Percentiles rank a stretch among this genome's conserved stretches.
Conservation (phyloP, 2,329 filamentous ascomycete genomes). For the Teratosphaeria nubilosa region DNA sequence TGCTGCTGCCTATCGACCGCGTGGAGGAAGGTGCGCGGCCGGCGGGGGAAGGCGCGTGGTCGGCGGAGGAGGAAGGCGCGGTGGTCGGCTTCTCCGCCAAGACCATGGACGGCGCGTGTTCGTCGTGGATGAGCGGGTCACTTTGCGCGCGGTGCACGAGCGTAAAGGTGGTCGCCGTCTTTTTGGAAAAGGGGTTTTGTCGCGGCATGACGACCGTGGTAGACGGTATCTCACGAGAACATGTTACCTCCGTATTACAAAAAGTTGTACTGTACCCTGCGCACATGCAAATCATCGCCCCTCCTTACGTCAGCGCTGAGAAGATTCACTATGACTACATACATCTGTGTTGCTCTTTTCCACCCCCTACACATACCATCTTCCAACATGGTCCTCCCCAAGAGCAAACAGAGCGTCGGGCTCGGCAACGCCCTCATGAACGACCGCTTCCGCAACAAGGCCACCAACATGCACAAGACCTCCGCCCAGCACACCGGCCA, state of each 20-base stretch:
- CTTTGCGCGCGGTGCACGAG: slow-evolving; percentile 94
- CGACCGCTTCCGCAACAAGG: slow-evolving; percentile 87
- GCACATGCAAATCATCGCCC: background rate
- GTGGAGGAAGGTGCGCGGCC: no score
- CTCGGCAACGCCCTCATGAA: slow-evolving; percentile 90
- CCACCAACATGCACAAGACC: slow-evolving; percentile 66
- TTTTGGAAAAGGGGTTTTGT: slow-evolving; percentile 78
- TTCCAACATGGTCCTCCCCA: slow-evolving; percentile 59
- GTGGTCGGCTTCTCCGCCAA: slow-evolving; percentile 49
- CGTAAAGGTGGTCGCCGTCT: slow-evolving; percentile 82
- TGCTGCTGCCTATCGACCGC: slow-evolving; percentile 9
- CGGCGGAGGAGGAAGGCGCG: slow-evolving; percentile 13
- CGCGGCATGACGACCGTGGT: no score
- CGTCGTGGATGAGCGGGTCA: slow-evolving; percentile 93
- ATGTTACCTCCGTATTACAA: no score
- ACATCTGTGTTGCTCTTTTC: no score
- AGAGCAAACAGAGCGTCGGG: slow-evolving; percentile 90
- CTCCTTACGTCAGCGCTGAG: background rate
- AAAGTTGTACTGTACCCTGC: no score
- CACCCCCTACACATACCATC: no score
- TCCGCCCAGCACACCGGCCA: slow-evolving; percentile 56
- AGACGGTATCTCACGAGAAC: no score
- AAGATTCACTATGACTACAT: background rate
- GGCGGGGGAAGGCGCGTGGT: slow-evolving; percentile 7
- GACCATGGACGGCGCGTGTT: slow-evolving; percentile 78